phyloP scores from a whole-genome alignment of 139 green algal species.

The Helicosporidium sp. region DNA sequence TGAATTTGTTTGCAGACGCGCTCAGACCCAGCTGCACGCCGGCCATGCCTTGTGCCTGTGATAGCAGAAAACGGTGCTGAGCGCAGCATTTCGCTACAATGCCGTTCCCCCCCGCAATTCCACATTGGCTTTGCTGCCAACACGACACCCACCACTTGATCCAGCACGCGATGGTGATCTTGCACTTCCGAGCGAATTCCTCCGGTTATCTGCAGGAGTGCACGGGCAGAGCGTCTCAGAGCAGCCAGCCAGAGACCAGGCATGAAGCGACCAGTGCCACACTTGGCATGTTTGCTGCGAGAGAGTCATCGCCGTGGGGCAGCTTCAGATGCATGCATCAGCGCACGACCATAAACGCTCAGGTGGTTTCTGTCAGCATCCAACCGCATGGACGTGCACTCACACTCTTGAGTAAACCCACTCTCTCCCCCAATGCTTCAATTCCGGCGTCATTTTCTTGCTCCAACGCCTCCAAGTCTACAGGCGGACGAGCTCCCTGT shows the following conservation, averaged over 20 bases:
- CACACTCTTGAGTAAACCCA: conserved; percentile 20
- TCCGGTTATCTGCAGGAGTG: conserved; percentile 27
- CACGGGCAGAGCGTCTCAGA: background rate
- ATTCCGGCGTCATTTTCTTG: conserved; percentile 43
- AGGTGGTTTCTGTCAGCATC: too few relatives aligned
- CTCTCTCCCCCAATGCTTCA: conserved; percentile 35
- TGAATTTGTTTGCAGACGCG: conserved; percentile 35
- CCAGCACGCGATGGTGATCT: conserved; percentile 36
- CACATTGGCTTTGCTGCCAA: background rate
- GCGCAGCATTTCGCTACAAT: background rate
- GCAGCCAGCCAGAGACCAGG: too few relatives aligned
- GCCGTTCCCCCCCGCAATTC: too few relatives aligned
- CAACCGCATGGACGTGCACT: background rate
- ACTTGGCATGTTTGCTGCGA: background rate
- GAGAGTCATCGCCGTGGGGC: background rate
- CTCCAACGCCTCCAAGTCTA: conserved; percentile 51
- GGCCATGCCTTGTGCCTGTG: conserved; percentile 29
- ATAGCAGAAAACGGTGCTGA: background rate
- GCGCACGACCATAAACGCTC: too few relatives aligned
- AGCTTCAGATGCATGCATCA: too few relatives aligned
- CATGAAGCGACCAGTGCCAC: background rate
- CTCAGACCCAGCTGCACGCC: conserved; percentile 23
- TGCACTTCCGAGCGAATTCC: conserved; percentile 40
- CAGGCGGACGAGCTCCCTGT: conserved; percentile 1
- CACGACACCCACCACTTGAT: conserved; percentile 33